Percentiles rank a stretch among this genome's conserved stretches.
phyloP scores from a whole-genome alignment of 2,329 filamentous ascomycete genomes.

The Chrysosphaeria jannelii region DNA sequence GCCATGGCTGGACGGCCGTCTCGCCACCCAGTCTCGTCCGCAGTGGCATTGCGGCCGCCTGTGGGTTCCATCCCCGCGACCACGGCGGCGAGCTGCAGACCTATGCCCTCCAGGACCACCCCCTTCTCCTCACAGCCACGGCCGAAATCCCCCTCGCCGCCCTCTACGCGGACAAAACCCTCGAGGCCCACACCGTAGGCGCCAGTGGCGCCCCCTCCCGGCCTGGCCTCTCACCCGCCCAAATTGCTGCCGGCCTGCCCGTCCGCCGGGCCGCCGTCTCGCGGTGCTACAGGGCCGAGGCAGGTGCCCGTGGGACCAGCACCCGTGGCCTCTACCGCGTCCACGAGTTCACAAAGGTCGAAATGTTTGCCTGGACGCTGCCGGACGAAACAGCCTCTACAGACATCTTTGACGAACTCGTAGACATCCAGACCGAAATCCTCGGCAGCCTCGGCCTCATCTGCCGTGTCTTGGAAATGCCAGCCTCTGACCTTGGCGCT shows the following conservation, averaged over 20 bases:
- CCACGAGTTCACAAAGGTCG: conserved; percentile 95
- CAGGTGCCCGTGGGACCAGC: conserved; percentile 62
- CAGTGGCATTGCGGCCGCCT: conserved; percentile 64
- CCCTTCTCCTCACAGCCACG: conserved; percentile 54
- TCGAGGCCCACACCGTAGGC: conserved; percentile 26
- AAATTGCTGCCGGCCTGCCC: conserved; percentile 41
- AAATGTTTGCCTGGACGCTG: conserved; percentile 78
- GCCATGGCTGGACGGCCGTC: conserved; percentile 49
- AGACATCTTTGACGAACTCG: conserved; percentile 52
- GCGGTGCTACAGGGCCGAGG: conserved; percentile 87
- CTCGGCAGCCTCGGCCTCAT: conserved; percentile 46
- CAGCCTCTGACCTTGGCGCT: conserved; percentile 60
- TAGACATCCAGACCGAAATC: conserved; percentile 65
- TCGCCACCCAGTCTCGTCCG: conserved; percentile 79
- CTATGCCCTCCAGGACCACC: conserved; percentile 47
- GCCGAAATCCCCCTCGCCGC: conserved; percentile 86
- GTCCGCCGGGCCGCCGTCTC: conserved; percentile 57
- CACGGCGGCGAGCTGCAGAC: conserved; percentile 76
- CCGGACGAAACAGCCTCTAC: conserved; percentile 20
- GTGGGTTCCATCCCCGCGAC: conserved; percentile 83
- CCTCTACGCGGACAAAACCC: conserved; percentile 47
- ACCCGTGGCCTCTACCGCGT: conserved; percentile 91
- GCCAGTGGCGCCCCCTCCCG: conserved; percentile 72
- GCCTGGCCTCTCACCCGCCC: too few relatives aligned
- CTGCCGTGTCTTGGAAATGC: conserved; percentile 83